These are phyloP conservation scores for Neohortaea acidophila DNA, from an alignment of 495 filamentous ascomycete species.

Conservation along the genomic window DNA sequence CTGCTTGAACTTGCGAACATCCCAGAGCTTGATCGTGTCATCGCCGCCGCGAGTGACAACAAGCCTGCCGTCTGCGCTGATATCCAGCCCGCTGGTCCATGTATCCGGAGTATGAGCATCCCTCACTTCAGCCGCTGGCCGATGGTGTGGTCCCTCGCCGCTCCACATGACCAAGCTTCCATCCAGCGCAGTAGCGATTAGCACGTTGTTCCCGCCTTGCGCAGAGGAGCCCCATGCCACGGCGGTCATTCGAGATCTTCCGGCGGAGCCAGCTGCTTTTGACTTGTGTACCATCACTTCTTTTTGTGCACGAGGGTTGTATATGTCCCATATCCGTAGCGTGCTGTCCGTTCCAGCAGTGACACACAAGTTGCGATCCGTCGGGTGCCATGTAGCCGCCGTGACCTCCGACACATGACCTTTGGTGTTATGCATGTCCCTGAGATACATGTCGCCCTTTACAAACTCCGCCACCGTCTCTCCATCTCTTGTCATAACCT, in stretches of 20 bases:
- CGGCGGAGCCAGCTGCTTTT: slow-evolving; percentile 64
- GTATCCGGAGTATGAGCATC: slow-evolving; percentile 72
- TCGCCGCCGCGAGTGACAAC: slow-evolving; percentile 83
- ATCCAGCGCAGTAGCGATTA: slow-evolving; percentile 77
- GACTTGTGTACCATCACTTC: slow-evolving; percentile 94
- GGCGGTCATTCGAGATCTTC: slow-evolving; percentile 84
- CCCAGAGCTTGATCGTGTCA: slow-evolving; percentile 76
- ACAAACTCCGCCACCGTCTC: slow-evolving; percentile 70
- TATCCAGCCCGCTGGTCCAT: slow-evolving; percentile 87
- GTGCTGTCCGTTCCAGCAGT: slow-evolving; percentile 91
- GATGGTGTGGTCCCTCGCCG: slow-evolving; percentile 72
- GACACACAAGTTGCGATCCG: slow-evolving; percentile 62
- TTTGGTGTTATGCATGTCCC: slow-evolving; percentile 93
- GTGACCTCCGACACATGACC: slow-evolving; percentile 85
- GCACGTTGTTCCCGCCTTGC: slow-evolving; percentile 61
- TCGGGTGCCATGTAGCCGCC: slow-evolving; percentile 76
- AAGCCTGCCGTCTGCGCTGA: slow-evolving; percentile 79
- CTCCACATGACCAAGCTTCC: slow-evolving; percentile 85
- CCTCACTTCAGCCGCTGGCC: slow-evolving; percentile 70
- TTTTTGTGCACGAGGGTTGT: slow-evolving; percentile 69
- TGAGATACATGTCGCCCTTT: slow-evolving; percentile 95
- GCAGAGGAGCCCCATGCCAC: slow-evolving; percentile 70
- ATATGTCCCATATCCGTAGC: slow-evolving; percentile 90
- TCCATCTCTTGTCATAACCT: slow-evolving; percentile 77
- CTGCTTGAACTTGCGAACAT: slow-evolving; percentile 86